Evolutionary conservation across 148 eudicot genomes (phyloP).

Genomic region (Cornus suecica): DNA sequence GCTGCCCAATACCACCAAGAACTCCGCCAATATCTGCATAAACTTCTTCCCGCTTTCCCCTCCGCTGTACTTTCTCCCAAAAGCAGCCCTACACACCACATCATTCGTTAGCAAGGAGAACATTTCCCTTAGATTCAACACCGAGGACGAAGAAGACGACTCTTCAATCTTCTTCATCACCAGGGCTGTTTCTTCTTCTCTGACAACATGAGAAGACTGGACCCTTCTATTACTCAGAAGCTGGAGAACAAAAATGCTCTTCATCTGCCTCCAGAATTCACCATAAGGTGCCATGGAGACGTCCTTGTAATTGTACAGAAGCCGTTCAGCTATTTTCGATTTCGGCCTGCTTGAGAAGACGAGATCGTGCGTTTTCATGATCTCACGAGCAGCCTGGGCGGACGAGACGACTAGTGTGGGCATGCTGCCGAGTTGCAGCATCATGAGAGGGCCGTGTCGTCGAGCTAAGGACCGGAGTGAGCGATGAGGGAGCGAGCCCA

Average conservation of each 20-base stretch:
- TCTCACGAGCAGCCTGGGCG: not conserved
- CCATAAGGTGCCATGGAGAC: not conserved
- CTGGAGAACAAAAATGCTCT: constrained; percentile 31
- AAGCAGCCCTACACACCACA: constrained; percentile 6
- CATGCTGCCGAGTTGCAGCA: not conserved
- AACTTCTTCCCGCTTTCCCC: not conserved
- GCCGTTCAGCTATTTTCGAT: not conserved
- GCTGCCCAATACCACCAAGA: constrained; percentile 7
- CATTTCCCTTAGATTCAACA: not conserved
- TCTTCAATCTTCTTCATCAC: not conserved
- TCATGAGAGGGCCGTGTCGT: not conserved
- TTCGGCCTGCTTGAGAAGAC: not conserved
- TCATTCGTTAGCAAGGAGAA: constrained; percentile 4
- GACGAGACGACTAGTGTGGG: not conserved
- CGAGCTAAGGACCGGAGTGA: not conserved
- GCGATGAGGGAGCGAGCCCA: not conserved
- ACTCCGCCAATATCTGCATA: constrained; percentile 7
- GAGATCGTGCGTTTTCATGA: constrained; percentile 2
- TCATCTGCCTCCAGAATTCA: constrained; percentile 25
- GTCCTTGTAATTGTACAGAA: not conserved
- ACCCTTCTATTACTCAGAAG: constrained; percentile 23
- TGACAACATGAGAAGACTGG: constrained; percentile 18
- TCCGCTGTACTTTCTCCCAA: constrained; percentile 14
- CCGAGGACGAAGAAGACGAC: not conserved
- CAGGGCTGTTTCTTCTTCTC: constrained; percentile 25